Conservation (phyloP, 257 asterid genomes). For the Coffea eugenioides region DNA sequence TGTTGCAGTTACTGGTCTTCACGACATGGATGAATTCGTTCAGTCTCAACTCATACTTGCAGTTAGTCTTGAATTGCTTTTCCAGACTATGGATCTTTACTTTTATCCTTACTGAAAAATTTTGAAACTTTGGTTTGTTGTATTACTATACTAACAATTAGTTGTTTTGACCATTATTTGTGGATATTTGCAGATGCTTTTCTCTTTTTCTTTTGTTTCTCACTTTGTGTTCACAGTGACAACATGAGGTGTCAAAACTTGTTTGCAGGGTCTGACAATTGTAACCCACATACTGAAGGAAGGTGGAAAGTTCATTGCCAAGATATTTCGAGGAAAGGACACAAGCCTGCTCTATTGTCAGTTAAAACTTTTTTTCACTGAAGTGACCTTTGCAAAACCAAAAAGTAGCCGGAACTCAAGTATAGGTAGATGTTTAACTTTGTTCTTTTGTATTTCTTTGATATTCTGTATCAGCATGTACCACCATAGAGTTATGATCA, state of each 20-base stretch:
- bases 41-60: slow-evolving; percentile 97
- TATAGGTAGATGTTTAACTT: slow-evolving; percentile 57
- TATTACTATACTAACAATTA: not conserved
- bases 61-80: slow-evolving; percentile 39
- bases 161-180: not conserved
- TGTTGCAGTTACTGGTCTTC: slow-evolving; percentile 90
- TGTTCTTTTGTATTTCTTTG: slow-evolving; percentile 6
- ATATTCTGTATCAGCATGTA: not conserved
- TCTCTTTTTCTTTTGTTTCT: not conserved
- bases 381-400: slow-evolving; percentile 96
- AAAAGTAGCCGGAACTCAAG: slow-evolving; percentile 99
- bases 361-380: slow-evolving; percentile 84
- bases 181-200: not conserved
- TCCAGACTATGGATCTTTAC: not conserved
- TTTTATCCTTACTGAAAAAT: not conserved
- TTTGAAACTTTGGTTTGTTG: not conserved
- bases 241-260: slow-evolving; percentile 24
- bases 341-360: slow-evolving; percentile 95
- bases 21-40: slow-evolving; percentile 98
- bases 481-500: not conserved
- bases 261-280: slow-evolving; percentile 84
- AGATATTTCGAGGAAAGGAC: slow-evolving; percentile 96
- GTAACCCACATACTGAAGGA: slow-evolving; percentile 89
- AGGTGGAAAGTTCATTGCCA: slow-evolving; percentile 94
- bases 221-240: slow-evolving; percentile 15